Evolutionary conservation across 2,329 filamentous ascomycete genomes (phyloP), one percentile per base, ranked within the genome.

Genomic region (Stagonosporopsis vannaccii): DNA sequence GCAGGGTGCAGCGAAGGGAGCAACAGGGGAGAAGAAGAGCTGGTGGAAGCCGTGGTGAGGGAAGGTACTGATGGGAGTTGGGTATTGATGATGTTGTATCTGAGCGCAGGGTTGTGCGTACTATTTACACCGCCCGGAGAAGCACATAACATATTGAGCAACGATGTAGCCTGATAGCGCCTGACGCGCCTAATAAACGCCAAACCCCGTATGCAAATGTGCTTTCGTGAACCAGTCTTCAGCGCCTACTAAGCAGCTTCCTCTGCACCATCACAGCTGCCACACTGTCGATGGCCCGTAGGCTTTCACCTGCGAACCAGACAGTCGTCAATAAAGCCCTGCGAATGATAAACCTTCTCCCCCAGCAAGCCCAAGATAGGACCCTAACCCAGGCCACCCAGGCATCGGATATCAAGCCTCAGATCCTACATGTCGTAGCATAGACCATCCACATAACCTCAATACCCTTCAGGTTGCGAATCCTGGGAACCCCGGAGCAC

Each of bases 41-140:
- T 58, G 56, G 56, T 58, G 56, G 51, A 58, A 51, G 37, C 36
- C 19, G 6, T 58, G 56, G 56, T 58, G 51, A 36, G 11, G 6
- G 7, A n/a, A n/a, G 25, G 30, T 9, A 13, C 11, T 33, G 12
- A 2, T 11, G 15, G 19, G 33, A 45, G 33, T 40, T 40, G 26
- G 39, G 33, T 32, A 40, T 45, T 9, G 13, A 39, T 45, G n/a
- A 26, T 45, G 32, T 37, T 52, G 15, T 36, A 39, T 17, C 11
- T 20, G 17, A 39, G 48, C 39, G 40, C 30, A 8, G 2, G 20
- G 5, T 28, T 19, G n/a, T 20, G 17, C 25, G 28, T 33, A 17
- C 33, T 33, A 51, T 40, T 30, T 44, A 44, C 28, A 42, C 13
- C n/a, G 12, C 12, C 17, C 41, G 2, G 12, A 26, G 30, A 37